Evolutionary conservation across 352 stramenopile species (phyloP), one percentile per base, ranked within the genome.

Genomic region (Phytophthora melonis): DNA sequence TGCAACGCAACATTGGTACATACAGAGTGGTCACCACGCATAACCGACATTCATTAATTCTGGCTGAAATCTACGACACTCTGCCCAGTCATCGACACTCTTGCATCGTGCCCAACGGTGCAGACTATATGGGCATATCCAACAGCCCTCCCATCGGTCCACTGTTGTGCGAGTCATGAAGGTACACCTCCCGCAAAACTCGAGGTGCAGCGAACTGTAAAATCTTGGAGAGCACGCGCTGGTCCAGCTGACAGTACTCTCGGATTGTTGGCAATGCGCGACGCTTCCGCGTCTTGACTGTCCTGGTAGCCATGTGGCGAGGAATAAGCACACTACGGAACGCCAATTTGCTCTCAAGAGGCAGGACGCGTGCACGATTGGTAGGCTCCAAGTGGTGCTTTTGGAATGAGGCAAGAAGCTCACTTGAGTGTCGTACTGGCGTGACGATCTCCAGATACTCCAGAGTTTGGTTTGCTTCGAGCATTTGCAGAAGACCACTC

Each of bases 391-490:
- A 16, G 34, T 75, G 68, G 43, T 70, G 49, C 19, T 39, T 3
- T 23, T 54, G 16, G 25, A 75, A 75, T 62, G 11, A 70, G 49
- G 34, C 70, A 66, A 32, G 2, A 32, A 27, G 27, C 27, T 32
- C 27, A 32, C 10, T 62, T 63, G 18, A 65, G 41, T 70, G 45
- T 5, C 53, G 30, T 30, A 64, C 49, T 9, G 61, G 61, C 8
- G 65, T 27, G 3, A 75, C 25, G 5, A 75, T 25, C 41, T 75
- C 68, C 1, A 75, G 43, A 54, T 75, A 75, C 30, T 70, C 54
- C 34, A 75, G 36, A 5, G 45, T 47, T 13, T 54, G 30, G 30
- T 70, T 75, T 8, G 25, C 27, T 25, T 57, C 34, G 5, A 75
- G 25, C 68, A 75, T 75, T 3, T 63, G 21, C 1, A 70, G 56